phyloP scores from a whole-genome alignment of 2,329 filamentous ascomycete genomes.

The Diaporthe ilicicola region DNA sequence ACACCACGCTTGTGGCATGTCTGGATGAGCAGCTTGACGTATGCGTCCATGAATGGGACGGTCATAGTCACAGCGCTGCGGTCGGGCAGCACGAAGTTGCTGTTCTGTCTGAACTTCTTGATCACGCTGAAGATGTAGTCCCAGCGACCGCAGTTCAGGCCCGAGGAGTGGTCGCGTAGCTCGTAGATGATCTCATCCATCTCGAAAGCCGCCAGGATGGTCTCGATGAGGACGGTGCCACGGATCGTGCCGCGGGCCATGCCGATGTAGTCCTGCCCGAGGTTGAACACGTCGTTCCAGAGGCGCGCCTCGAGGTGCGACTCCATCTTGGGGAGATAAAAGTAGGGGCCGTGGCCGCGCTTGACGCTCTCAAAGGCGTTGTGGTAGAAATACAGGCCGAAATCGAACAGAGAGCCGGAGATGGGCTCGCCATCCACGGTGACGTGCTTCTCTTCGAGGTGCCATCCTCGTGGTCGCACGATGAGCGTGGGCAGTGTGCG shows the following conservation, averaged over 20 bases:
- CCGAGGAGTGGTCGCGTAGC: conserved; percentile 93
- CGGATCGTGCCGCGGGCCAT: conserved; percentile 92
- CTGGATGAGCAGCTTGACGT: conserved; percentile 95
- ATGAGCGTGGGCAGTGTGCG: conserved; percentile 87
- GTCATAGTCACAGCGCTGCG: conserved; percentile 95
- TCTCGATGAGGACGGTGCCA: conserved; percentile 96
- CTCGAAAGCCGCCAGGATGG: conserved; percentile 96
- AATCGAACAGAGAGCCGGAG: conserved; percentile 92
- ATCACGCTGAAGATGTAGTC: conserved; percentile 99
- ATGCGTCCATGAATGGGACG: conserved; percentile 96
- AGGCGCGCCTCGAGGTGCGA: conserved; percentile 95
- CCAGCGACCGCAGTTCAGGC: conserved; percentile 98
- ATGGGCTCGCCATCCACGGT: conserved; percentile 95
- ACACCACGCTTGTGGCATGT: conserved; percentile 96
- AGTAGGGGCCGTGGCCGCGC: conserved; percentile 90
- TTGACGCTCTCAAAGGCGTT: conserved; percentile 90
- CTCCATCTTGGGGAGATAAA: conserved; percentile 98
- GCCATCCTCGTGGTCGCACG: conserved; percentile 94
- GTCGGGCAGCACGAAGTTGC: conserved; percentile 92
- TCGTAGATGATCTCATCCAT: conserved; percentile 99
- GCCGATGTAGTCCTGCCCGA: conserved; percentile 91
- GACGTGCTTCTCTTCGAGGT: conserved; percentile 98
- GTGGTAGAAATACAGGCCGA: conserved; percentile 99
- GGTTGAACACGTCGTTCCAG: conserved; percentile 98
- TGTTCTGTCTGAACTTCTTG: conserved; percentile 98